Percentiles rank a stretch among this genome's conserved stretches.
These are phyloP conservation scores for Ambrosiella beaveri DNA, from an alignment of 2,329 filamentous ascomycete species.

Conservation along the genomic window DNA sequence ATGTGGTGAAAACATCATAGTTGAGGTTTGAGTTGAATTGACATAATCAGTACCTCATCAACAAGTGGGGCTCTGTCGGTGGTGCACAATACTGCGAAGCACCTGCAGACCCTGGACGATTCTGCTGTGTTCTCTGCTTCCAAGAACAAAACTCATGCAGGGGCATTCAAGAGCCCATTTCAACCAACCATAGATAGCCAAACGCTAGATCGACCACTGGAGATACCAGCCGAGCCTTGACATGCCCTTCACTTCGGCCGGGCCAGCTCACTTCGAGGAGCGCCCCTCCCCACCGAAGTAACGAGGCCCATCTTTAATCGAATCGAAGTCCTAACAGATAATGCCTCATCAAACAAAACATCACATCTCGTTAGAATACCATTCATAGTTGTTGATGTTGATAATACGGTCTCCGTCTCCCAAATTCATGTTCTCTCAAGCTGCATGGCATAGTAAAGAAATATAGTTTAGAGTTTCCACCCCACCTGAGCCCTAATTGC, in stretches of 20 bases:
- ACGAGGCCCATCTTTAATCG: not conserved
- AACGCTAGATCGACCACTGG: too few species aligned
- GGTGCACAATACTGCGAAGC: not conserved
- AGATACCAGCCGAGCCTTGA: too few species aligned
- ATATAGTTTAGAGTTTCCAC: slow-evolving; percentile 5
- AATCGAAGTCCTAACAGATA: not conserved
- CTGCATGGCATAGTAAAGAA: not conserved
- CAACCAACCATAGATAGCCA: too few species aligned
- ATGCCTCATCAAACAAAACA: not conserved
- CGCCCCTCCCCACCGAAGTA: not conserved
- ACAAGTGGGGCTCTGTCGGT: not conserved
- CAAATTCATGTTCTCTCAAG: too few species aligned
- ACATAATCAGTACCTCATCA: not conserved
- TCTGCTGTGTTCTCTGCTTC: not conserved
- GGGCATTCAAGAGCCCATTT: not conserved
- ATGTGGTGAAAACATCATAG: too few species aligned
- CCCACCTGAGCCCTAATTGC: slow-evolving; percentile 13
- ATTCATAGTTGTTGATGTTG: too few species aligned
- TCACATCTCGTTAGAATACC: too few species aligned
- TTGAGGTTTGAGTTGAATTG: not conserved
- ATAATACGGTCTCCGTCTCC: too few species aligned
- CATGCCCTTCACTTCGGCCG: not conserved
- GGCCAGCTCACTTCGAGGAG: not conserved
- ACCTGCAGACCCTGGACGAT: not conserved
- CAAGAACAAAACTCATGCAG: not conserved